Base-by-base conservation (phyloP, 139 green algal genomes). In the Nannochloris sp. region DNA sequence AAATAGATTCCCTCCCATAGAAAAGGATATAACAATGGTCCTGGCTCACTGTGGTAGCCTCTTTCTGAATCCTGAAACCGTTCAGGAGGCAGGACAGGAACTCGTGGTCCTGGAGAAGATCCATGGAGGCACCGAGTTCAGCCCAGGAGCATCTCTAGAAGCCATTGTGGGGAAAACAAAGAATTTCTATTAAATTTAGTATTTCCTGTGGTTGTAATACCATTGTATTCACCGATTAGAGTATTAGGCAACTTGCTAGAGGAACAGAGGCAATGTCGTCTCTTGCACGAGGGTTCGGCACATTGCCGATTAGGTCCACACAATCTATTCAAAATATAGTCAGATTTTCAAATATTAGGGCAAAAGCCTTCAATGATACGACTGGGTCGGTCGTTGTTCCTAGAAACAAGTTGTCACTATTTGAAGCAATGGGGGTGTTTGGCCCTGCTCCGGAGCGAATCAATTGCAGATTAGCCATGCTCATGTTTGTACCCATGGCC, bases 1-100 rank as follows among this genome's bases (percentile, higher is more conserved):
- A 26, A 64, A 76, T 29, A 69, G 83, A 11, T 89, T 89, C 49
- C 83, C 85, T 9, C 70, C 78, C 29, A 89, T 93, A 14, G 76
- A 88, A 53, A 82, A 89, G 61, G 84, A 91, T 62, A 70, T 91
- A 55, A 63, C 72, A 46, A 83, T 93, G 83, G 76, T 90, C 59
- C 59, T 84, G 33, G 78, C 82, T 8, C 84, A 93, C 65, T 89
- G 83, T 51, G 85, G 85, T 37, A 81, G 48, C 28, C 74, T 92
- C 29, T 80, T 87, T 49, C 72, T 92, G 49, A 85, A 89, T 67
- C 75, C 80, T 2, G 66, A 67, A 1, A 45, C 65, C 2, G 66
- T 89, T 23, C 48, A 61, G 13, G 59, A 82, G 68, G 73, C 73
- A 62, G 5, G 56, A 17, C 83, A 89, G 72, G 65, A 87, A 61